phyloP scores from a whole-genome alignment of 2,329 filamentous ascomycete species.

The Fusarium devonianum region DNA sequence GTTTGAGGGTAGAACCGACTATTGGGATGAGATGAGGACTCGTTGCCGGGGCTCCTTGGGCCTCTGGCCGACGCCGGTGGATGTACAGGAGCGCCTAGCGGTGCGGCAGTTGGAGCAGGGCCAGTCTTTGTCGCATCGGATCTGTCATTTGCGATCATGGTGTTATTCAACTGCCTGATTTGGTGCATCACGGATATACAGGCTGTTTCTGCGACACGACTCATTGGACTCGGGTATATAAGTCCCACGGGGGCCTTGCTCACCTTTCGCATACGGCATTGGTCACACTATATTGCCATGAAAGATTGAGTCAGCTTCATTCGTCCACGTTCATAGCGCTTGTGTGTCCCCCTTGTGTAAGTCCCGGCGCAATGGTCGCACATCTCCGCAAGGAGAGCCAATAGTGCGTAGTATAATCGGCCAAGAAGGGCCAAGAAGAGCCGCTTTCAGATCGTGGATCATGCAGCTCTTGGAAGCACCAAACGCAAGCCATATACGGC shows the following conservation, averaged over 20 bases:
- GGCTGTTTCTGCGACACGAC: no score
- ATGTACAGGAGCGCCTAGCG: conserved; percentile 61
- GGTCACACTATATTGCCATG: conserved; percentile 50
- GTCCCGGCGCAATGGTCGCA: neutral
- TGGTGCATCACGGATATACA: no score
- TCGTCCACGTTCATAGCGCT: no score
- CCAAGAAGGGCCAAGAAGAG: no score
- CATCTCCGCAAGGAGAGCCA: neutral
- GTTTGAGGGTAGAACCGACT: conserved; percentile 53
- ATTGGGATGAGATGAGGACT: conserved; percentile 67
- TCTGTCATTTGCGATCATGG: conserved; percentile 48
- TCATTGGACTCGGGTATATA: neutral
- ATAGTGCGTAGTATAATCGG: neutral
- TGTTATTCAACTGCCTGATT: conserved; percentile 35
- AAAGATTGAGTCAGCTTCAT: conserved; percentile 9
- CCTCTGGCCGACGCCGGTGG: conserved; percentile 61
- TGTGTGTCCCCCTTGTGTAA: no score
- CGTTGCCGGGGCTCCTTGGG: conserved; percentile 63
- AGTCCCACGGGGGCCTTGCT: conserved; percentile 27
- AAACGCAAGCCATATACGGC: neutral
- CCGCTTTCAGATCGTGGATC: no score
- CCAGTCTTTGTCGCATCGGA: conserved; percentile 65
- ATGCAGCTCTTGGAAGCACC: neutral
- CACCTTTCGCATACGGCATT: conserved; percentile 53
- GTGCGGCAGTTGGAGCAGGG: conserved; percentile 66